A percentile compares a stretch with the other conserved stretches of the same genome.
Conservation (phyloP, 345 rosid species). For the Lepidium aucheri region DNA sequence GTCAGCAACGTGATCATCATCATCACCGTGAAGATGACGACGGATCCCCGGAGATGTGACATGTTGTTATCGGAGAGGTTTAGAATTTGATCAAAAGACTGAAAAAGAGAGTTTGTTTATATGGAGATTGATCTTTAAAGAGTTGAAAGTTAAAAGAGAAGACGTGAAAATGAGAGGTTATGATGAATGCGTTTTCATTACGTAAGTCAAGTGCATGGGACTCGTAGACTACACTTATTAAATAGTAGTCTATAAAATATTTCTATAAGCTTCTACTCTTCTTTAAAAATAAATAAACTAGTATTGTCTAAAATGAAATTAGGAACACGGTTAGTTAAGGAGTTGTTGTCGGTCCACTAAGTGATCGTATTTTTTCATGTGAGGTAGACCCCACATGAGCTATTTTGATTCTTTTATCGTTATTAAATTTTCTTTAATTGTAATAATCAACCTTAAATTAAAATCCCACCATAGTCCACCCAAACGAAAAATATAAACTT, state of each 20-base stretch:
- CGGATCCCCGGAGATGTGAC: conserved; percentile 7
- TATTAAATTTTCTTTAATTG: not conserved
- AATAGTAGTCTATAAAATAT: not conserved
- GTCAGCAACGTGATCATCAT: conserved; percentile 21
- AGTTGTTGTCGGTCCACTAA: conserved; percentile 21
- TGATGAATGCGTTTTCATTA: conserved; percentile 28
- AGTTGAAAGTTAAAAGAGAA: conserved; percentile 3
- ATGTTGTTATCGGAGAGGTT: conserved; percentile 11
- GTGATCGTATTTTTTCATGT: not conserved
- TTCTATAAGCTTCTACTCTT: conserved; percentile 11
- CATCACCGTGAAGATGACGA: conserved; percentile 15
- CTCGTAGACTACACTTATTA: conserved; percentile 22
- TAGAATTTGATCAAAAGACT: not conserved
- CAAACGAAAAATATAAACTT: not conserved
- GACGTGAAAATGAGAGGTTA: conserved; percentile 25
- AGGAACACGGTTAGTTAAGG: conserved; percentile 10
- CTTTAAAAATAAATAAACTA: not conserved
- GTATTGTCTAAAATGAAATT: not conserved
- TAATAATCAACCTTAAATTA: not conserved
- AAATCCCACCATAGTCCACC: conserved; percentile 4
- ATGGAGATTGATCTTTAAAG: not conserved
- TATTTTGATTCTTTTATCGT: not conserved
- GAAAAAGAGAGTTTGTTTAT: not conserved
- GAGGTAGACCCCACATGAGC: not conserved
- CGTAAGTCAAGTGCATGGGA: conserved; percentile 31